Conservation (phyloP, 2,329 filamentous ascomycete species). For the Cyphellophora attinorum region DNA sequence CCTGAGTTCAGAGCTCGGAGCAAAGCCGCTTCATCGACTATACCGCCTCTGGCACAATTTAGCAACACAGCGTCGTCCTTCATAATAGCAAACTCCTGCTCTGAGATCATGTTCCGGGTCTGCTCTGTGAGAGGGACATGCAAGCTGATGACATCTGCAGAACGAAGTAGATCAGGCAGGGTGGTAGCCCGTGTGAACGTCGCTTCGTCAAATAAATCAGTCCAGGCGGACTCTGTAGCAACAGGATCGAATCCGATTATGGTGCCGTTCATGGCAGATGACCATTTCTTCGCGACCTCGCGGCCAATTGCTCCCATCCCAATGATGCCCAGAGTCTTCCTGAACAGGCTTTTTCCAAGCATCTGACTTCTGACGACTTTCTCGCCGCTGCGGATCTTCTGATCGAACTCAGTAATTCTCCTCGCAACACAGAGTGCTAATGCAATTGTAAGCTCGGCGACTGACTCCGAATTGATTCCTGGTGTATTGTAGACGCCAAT, state of each 20-base stretch:
- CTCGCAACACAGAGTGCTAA: slow-evolving; percentile 24
- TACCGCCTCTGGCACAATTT: slow-evolving; percentile 31
- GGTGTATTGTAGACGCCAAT: slow-evolving; percentile 21
- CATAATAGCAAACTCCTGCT: slow-evolving; percentile 25
- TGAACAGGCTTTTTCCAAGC: slow-evolving; percentile 21
- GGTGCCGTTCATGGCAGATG: slow-evolving; percentile 20
- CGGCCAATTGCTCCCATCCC: slow-evolving; percentile 30
- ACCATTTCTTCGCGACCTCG: slow-evolving; percentile 26
- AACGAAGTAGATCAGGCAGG: slow-evolving; percentile 24
- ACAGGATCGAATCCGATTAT: slow-evolving; percentile 30
- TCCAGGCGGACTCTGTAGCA: slow-evolving; percentile 24
- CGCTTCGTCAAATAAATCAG: slow-evolving; percentile 15
- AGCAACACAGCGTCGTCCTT: slow-evolving; percentile 30
- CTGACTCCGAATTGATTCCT: slow-evolving; percentile 22
- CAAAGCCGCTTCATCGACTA: slow-evolving; percentile 29
- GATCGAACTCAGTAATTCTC: slow-evolving; percentile 22
- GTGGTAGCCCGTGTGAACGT: slow-evolving; percentile 21
- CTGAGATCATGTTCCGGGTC: slow-evolving; percentile 25
- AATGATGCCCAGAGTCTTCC: slow-evolving; percentile 28
- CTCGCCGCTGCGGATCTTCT: slow-evolving; percentile 16
- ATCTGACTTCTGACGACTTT: slow-evolving; percentile 20
- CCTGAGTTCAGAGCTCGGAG: slow-evolving; percentile 23
- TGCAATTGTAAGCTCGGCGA: slow-evolving; percentile 25
- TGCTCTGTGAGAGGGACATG: slow-evolving; percentile 28
- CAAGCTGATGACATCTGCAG: slow-evolving; percentile 27